phyloP scores from a whole-genome alignment of 164 flowering plant genomes.

The Malania oleifera region DNA sequence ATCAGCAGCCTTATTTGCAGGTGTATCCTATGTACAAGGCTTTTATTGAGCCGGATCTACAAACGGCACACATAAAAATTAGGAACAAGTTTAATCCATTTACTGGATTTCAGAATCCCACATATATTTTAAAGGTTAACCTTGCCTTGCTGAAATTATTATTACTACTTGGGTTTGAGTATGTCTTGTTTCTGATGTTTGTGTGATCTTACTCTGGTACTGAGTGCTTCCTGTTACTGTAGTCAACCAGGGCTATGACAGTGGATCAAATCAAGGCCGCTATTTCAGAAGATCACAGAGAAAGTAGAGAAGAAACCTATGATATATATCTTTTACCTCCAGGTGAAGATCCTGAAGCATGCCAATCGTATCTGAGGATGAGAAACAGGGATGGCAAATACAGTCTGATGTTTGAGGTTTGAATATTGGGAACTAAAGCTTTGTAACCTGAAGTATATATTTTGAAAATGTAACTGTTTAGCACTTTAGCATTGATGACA shows the following conservation, averaged over 20 bases:
- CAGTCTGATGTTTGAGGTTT: conserved; percentile 7
- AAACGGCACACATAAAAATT: conserved; percentile 90
- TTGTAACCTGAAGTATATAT: background rate
- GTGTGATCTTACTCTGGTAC: background rate
- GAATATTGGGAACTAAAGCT: background rate
- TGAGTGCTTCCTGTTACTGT: background rate
- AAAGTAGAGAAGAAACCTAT: background rate
- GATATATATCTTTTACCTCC: conserved; percentile 8
- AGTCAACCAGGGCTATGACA: conserved; percentile 1
- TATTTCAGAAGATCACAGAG: background rate
- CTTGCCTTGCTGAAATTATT: no score
- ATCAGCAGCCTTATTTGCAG: conserved; percentile 29
- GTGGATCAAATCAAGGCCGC: background rate
- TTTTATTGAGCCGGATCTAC: conserved; percentile 94
- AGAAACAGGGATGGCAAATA: conserved; percentile 7
- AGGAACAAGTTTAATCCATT: conserved; percentile 94
- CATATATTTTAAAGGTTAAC: conserved; percentile 86
- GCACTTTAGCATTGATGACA: background rate
- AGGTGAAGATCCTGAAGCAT: conserved; percentile 8
- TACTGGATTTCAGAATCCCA: conserved; percentile 89
- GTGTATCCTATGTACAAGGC: conserved; percentile 99
- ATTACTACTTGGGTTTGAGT: no score
- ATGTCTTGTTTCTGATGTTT: no score
- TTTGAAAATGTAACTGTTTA: no score
- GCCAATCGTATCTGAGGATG: conserved; percentile 5